phyloP scores from a whole-genome alignment of 495 filamentous ascomycete species.

The Trichoderma reesei region DNA sequence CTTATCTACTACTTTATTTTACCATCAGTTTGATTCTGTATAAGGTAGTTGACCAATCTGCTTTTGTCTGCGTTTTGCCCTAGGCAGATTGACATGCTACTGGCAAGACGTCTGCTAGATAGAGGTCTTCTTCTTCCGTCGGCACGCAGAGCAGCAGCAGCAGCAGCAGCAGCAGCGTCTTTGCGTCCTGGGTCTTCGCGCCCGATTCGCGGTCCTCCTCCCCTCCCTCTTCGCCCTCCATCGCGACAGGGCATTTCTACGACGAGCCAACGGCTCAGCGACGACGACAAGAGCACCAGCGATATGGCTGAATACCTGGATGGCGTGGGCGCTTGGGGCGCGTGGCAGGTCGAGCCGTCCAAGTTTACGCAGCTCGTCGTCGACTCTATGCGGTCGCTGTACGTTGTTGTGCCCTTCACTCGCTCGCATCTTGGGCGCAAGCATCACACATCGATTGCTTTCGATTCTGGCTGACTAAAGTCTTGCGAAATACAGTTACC shows the following conservation, averaged over 20 bases:
- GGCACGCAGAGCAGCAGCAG: not conserved
- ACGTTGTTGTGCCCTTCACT: constrained; percentile 24
- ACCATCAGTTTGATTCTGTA: too few relatives aligned
- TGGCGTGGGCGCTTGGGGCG: constrained; percentile 10
- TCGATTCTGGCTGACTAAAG: not conserved
- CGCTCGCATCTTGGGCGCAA: not conserved
- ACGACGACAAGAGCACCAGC: not conserved
- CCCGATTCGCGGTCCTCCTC: too few relatives aligned
- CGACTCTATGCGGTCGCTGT: constrained; percentile 73
- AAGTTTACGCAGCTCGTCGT: constrained; percentile 74
- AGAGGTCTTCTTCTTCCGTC: not conserved
- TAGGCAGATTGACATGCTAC: not conserved
- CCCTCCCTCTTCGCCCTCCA: not conserved
- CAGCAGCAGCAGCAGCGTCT: not conserved
- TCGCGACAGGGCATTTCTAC: not conserved
- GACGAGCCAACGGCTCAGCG: not conserved
- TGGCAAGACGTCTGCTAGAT: not conserved
- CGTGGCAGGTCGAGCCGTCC: constrained; percentile 15
- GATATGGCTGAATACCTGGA: not conserved
- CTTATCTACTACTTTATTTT: not conserved
- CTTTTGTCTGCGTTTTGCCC: not conserved
- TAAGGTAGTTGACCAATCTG: too few relatives aligned
- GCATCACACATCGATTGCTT: not conserved
- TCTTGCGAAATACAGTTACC: constrained; percentile 51
- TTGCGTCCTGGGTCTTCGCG: not conserved